Base-by-base conservation (phyloP, 2,329 filamentous ascomycete species). In the Lasiodiplodia theobromae region DNA sequence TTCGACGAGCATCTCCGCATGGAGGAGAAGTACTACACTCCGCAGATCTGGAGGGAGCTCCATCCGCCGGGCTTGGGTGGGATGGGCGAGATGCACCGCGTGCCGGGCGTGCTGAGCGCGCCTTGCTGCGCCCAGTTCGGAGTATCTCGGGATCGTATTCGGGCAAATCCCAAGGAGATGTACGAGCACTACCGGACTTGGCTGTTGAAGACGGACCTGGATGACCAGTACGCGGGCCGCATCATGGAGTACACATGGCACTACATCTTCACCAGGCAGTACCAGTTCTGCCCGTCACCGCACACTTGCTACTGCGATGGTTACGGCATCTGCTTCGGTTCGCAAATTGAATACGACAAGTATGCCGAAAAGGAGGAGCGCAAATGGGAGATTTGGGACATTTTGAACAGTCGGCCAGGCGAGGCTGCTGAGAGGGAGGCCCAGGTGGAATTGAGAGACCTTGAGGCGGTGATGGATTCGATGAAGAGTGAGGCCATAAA, bases 251-350 rank as follows among this genome's bases (percentile, higher is more conserved):
- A 80, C 70, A 78, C 79, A 34, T 80, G 78, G 78, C 77, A 79
- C 68, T 80, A 79, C 71, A 79, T 80, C 54, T 80, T 80, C 71
- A 80, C 78, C 0, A 75, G 77, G 38, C 76, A 79, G 69, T 78
- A 78, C 56, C 74, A 79, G 16, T 78, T 77, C 67, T 80, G 78
- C 60, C 78, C 78, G 6, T 75, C 77, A n/a, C 74, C 75, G 72
- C 79, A 79, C 69, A 75, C 77, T 0, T 80, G 89, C 77, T 88
- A 89, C 70, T 91, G 89, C 75, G 88, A 90, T 69, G 88, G 86
- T 4, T 91, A 88, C 69, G 88, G 88, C 0, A 78, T 89, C 18
- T 91, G 89, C 72, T 90, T 89, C 71, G 86, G 84, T 23, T 81
- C 76, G 54, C 77, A 82, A 69, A 77, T 80, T 65, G 77, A 79